A percentile compares a stretch with the other conserved stretches of the same genome.
These are phyloP conservation scores for Trypanosoma lewisi DNA, from an alignment of 208 protist genomes.

Conservation along the genomic window DNA sequence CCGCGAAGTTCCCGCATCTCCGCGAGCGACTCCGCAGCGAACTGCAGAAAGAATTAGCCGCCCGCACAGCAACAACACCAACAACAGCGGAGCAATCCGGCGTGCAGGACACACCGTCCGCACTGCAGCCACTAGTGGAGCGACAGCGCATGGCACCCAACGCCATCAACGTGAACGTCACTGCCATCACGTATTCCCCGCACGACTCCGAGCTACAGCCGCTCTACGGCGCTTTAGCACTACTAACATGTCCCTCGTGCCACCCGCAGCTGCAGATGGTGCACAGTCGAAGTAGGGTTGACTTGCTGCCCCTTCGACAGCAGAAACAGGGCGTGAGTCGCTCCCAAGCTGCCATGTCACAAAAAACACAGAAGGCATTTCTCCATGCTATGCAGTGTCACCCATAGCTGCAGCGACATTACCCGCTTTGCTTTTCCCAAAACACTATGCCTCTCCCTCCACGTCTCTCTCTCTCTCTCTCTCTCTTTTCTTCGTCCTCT, in stretches of 20 bases:
- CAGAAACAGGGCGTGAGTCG: neutral
- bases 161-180: neutral
- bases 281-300: conserved; percentile 9
- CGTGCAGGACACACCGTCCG: neutral
- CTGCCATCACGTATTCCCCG: neutral
- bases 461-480: no score
- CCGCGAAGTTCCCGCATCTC: conserved; percentile 36
- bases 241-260: conserved; percentile 22
- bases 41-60: conserved; percentile 20
- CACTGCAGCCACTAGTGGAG: conserved; percentile 9
- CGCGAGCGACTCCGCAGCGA: conserved; percentile 41
- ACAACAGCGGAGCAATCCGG: no score
- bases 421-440: no score
- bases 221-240: conserved; percentile 41
- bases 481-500: no score
- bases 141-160: neutral
- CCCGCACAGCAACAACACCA: no score
- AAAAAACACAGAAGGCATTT: conserved; percentile 28
- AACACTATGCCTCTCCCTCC: no score
- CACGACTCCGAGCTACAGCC: conserved; percentile 37
- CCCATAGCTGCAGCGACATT: conserved; percentile 5
- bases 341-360: neutral
- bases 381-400: conserved; percentile 31
- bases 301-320: neutral
- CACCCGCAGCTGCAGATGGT: conserved; percentile 7